Base-by-base conservation (phyloP, 495 filamentous ascomycete species). In the Jackrogersella minutella region DNA sequence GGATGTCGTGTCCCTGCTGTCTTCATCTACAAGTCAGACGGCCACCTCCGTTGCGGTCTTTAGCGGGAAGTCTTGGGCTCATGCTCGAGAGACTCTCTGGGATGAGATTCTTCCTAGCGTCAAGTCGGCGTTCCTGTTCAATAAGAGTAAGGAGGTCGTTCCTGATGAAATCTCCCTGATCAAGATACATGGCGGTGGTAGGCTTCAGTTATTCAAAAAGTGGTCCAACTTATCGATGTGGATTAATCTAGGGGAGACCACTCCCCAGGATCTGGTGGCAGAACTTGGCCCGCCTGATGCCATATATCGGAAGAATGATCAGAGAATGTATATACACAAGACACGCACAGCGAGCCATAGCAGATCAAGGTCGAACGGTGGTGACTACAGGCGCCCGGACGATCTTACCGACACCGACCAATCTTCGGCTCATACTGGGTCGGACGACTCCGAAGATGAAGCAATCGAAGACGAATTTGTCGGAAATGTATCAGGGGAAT, bases 251-350 rank as follows among this genome's bases (percentile, higher is more conserved):
- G 90, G 91, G 52, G 84, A 92, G 69, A 97, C 93, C 0, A 93
- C 91, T 7, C 89, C 91, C 0, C 95, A 99, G 79, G 93, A 97
- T 66, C 80, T 99, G 3, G 85, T 97, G 19, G 86, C 89, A 36
- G 93, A 96, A 62, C 86, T 99, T 24, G 95, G 95, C 0, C 91
- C 95, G 2, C 95, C 95, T n/a, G 93, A 96, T 77, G 91, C 93
- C 16, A 96, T 96, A 33, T 96, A 97, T 76, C 84, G 91, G 64
- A 98, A 97, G 82, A 91, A 92, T 74, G 94, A 97, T 74, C 88
- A 92, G 68, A 84, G 91, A 33, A 88, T 97, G 74, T 91, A 91
- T n/a, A 95, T 97, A 40, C 94, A 97, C 75, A 87, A 86, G 66
- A 79, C 80, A 46, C 81, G 81, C 7, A 75, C 79, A 10, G 77